These are phyloP conservation scores for Xylaria scruposa DNA, from an alignment of 495 filamentous ascomycete genomes.

Conservation along the genomic window DNA sequence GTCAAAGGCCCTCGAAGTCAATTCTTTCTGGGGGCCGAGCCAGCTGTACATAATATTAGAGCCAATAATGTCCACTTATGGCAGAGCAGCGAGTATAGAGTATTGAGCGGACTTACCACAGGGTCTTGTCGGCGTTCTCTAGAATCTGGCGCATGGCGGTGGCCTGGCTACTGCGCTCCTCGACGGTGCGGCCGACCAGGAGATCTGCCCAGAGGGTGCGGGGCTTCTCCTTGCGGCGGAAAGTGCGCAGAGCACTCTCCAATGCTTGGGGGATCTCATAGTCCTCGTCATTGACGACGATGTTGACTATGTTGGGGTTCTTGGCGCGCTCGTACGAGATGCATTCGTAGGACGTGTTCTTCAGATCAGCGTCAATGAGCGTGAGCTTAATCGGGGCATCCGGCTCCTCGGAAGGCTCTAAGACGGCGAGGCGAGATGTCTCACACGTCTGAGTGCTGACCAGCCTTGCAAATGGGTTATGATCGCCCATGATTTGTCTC, in stretches of 20 bases:
- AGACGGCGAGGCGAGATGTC: constrained; percentile 26
- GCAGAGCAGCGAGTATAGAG: no score
- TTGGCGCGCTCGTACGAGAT: constrained; percentile 37
- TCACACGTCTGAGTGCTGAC: not conserved
- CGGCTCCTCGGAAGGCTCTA: constrained; percentile 30
- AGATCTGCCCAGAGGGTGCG: constrained; percentile 39
- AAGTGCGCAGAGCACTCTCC: constrained; percentile 32
- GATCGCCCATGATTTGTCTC: constrained; percentile 14
- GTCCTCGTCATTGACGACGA: constrained; percentile 29
- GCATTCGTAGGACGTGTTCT: constrained; percentile 37
- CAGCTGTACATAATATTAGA: constrained; percentile 5
- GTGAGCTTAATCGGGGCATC: constrained; percentile 32
- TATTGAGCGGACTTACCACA: constrained; percentile 29
- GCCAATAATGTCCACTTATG: no score
- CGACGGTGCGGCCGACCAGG: constrained; percentile 31
- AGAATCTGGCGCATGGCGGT: constrained; percentile 25
- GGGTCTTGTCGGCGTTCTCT: constrained; percentile 33
- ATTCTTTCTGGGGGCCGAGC: constrained; percentile 30
- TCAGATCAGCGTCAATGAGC: constrained; percentile 29
- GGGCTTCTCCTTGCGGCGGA: constrained; percentile 33
- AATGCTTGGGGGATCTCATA: constrained; percentile 30
- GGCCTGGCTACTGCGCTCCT: constrained; percentile 34
- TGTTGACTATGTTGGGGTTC: not conserved
- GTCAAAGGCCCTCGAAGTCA: constrained; percentile 29
- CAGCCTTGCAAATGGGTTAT: constrained; percentile 7